Evolutionary conservation across 305 asterid genomes (phyloP), one percentile per base, ranked within the genome.

Genomic region (Fraxinus sp.): DNA sequence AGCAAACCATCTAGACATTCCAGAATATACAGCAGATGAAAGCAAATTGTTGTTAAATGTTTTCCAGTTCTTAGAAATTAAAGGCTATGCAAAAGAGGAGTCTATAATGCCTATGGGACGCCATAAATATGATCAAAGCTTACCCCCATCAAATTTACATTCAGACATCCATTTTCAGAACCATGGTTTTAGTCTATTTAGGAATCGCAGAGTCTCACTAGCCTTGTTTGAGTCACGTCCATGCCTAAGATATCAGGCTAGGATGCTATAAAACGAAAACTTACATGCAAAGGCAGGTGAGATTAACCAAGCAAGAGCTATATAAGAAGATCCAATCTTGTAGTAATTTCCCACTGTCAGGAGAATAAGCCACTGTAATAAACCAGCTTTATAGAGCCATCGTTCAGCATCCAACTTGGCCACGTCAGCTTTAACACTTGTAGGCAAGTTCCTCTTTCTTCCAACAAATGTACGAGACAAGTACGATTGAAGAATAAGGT

Each of bases 281-380:
- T 94, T 91, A 95, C 99, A 96, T 74, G 99, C 95, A 90, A 96
- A 93, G 83, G 98, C 98, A 36, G 99, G 99, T 41, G 93, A 82
- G 32, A 88, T 93, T 80, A 94, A 88, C 99, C 99, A 96, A 88
- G 87, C 91, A 77, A 92, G 83, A 82, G 99, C 99, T 71, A 96
- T 66, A 88, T 94, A 96, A 37, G 98, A 84, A 81, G 95, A 86
- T 76, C 98, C 97, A 49, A 94, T 84, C 89, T 84, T 89, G 87
- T 84, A 93, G 85, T 90, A 93, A 85, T 88, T 90, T 75, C 99
- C 99, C 49, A 89, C 89, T n/a, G 85, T 85, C 86, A 96, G 84
- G 70, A 96, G 89, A 72, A 91, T 74, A 84, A 96, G 88, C 98
- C 98, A 96, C 81, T 96, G 99, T 79, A 92, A 77, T 68, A 91